Conservation (phyloP, 2,329 filamentous ascomycete genomes). For the Fusarium transvaalense region DNA sequence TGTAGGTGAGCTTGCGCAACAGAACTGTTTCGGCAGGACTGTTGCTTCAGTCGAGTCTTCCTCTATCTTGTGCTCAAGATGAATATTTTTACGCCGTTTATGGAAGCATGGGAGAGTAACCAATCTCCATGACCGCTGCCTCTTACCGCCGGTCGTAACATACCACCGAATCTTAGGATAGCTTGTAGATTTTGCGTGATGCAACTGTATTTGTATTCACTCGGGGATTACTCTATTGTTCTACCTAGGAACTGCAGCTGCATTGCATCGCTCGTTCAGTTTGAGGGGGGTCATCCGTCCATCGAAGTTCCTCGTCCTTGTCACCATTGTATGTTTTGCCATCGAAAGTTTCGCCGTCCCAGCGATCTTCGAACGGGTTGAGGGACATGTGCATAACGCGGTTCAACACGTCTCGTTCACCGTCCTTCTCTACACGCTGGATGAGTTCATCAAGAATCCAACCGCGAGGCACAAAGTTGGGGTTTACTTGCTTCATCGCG, state of each 20-base stretch:
- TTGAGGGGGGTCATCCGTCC: conserved; percentile 86
- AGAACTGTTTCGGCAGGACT: conserved; percentile 53
- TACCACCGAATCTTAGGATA: conserved; percentile 48
- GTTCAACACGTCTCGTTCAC: conserved; percentile 82
- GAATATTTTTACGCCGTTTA: conserved; percentile 71
- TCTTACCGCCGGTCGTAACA: conserved; percentile 83
- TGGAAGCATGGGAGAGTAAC: conserved; percentile 76
- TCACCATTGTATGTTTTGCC: conserved; percentile 68
- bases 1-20: conserved; percentile 74
- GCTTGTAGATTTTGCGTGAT: conserved; percentile 16
- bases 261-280: conserved; percentile 87
- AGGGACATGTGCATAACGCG: conserved; percentile 85
- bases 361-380: conserved; percentile 85
- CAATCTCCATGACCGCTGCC: conserved; percentile 71
- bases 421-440: conserved; percentile 84
- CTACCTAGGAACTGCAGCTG: conserved; percentile 84
- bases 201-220: neutral
- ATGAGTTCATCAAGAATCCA: conserved; percentile 98
- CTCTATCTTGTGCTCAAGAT: conserved; percentile 81
- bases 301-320: conserved; percentile 81
- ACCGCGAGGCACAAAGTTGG: conserved; percentile 89
- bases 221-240: conserved; percentile 6
- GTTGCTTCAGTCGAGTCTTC: conserved; percentile 71
- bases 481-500: conserved; percentile 89
- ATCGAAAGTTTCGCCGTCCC: conserved; percentile 67